phyloP scores from a whole-genome alignment of 345 rosid species.

The Eucalyptus curtisii region DNA sequence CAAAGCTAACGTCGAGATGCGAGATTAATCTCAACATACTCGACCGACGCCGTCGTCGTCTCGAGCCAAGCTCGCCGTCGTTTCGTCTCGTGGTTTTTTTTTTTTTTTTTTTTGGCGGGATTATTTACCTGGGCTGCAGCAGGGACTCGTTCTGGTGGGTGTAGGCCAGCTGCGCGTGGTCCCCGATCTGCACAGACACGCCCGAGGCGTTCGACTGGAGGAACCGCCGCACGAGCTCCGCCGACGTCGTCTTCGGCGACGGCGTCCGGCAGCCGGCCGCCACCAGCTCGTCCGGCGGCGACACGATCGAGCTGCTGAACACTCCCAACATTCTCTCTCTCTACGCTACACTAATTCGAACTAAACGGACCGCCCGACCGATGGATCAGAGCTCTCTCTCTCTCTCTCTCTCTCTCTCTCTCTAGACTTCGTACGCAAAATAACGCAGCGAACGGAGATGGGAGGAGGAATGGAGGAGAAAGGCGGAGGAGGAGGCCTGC shows the following conservation, averaged over 20 bases:
- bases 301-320: constrained; percentile 62
- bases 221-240: constrained; percentile 52
- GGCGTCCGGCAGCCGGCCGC: constrained; percentile 94
- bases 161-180: constrained; percentile 58
- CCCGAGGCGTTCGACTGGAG: constrained; percentile 40
- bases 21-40: neutral
- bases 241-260: constrained; percentile 68
- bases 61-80: neutral
- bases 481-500: neutral
- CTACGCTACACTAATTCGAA: neutral
- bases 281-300: constrained; percentile 94
- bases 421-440: neutral
- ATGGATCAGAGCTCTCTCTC: neutral
- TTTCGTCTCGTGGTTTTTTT: too few species aligned
- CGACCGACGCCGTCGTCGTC: neutral
- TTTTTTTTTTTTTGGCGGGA: neutral
- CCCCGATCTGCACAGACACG: constrained; percentile 65
- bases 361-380: neutral
- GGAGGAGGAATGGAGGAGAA: neutral
- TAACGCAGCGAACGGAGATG: neutral
- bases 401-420: neutral
- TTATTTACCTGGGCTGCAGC: constrained; percentile 61
- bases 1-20: neutral
- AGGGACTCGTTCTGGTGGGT: constrained; percentile 65
- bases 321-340: constrained; percentile 65